Percentiles rank a stretch among this genome's conserved stretches.
Conservation (phyloP, 768 basidiomycete genomes). For the Amanita subjunquillea region DNA sequence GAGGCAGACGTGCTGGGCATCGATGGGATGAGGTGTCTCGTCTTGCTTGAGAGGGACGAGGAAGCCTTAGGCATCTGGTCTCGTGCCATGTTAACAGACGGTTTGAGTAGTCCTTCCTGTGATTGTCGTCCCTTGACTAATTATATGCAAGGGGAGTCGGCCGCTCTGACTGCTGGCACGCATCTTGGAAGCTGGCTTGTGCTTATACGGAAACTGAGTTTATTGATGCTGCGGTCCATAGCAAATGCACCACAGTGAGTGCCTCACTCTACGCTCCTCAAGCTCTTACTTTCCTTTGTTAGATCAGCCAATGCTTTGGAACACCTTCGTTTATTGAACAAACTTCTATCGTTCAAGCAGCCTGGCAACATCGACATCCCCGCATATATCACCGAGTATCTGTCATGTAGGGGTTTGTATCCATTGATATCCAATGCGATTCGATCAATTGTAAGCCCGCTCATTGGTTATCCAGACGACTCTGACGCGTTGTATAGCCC, state of each 20-base stretch:
- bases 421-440: constrained; percentile 28
- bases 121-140: not conserved
- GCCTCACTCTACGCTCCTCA: not conserved
- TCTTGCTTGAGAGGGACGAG: constrained; percentile 48
- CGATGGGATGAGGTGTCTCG: constrained; percentile 52
- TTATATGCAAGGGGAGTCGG: constrained; percentile 26
- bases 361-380: constrained; percentile 10
- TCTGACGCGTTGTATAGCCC: constrained; percentile 29
- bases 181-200: constrained; percentile 32
- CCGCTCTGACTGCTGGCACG: constrained; percentile 24
- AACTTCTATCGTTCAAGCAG: constrained; percentile 27
- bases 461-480: too few species aligned
- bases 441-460: constrained; percentile 36
- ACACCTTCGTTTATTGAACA: constrained; percentile 42
- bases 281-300: not conserved
- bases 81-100: constrained; percentile 20
- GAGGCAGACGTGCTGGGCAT: constrained; percentile 41
- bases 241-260: constrained; percentile 42
- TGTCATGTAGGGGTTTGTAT: constrained; percentile 40
- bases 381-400: constrained; percentile 28
- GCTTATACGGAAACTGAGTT: constrained; percentile 37
- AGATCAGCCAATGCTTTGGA: constrained; percentile 37
- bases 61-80: constrained; percentile 35
- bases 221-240: constrained; percentile 43
- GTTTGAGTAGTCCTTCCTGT: constrained; percentile 16